Conservation (phyloP, 306 rosid genomes). For the Casuarina equisetifolia region DNA sequence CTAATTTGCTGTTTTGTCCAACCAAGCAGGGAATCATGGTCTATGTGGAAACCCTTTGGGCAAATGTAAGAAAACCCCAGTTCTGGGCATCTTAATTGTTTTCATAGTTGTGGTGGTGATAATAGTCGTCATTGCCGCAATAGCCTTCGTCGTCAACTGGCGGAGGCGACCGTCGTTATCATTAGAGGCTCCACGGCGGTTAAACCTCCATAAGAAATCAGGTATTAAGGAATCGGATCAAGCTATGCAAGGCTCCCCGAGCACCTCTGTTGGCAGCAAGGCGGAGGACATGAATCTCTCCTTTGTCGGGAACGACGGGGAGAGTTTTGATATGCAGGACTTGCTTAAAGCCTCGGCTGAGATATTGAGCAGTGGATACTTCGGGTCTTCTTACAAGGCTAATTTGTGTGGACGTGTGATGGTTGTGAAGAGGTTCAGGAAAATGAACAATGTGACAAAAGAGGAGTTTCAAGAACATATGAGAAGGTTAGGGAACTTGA, state of each 20-base stretch:
- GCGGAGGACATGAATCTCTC: slow-evolving; percentile 51
- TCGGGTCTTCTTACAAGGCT: slow-evolving; percentile 91
- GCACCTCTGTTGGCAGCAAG: slow-evolving; percentile 34
- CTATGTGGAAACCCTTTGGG: slow-evolving; percentile 74
- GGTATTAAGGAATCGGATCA: slow-evolving; percentile 1
- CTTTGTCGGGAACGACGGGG: slow-evolving; percentile 59
- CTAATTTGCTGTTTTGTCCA: neutral
- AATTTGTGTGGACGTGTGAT: slow-evolving; percentile 55
- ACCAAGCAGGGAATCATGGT: slow-evolving; percentile 56
- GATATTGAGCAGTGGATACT: slow-evolving; percentile 79
- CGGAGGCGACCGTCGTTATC: neutral
- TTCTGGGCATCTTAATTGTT: slow-evolving; percentile 37
- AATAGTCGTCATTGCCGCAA: slow-evolving; percentile 37
- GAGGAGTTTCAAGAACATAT: slow-evolving; percentile 86
- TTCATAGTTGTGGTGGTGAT: slow-evolving; percentile 44
- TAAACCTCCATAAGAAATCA: slow-evolving; percentile 13
- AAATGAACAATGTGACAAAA: slow-evolving; percentile 81
- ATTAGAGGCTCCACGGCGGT: slow-evolving; percentile 42
- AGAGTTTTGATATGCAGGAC: slow-evolving; percentile 74
- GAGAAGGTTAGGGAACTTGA: slow-evolving; percentile 79
- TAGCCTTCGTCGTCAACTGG: slow-evolving; percentile 42
- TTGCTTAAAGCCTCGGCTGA: slow-evolving; percentile 86
- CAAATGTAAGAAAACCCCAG: slow-evolving; percentile 43
- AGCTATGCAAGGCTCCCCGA: slow-evolving; percentile 21
- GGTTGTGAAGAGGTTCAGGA: slow-evolving; percentile 89